phyloP scores from a whole-genome alignment of 2,329 filamentous ascomycete genomes.

The Cladosporium sp. region DNA sequence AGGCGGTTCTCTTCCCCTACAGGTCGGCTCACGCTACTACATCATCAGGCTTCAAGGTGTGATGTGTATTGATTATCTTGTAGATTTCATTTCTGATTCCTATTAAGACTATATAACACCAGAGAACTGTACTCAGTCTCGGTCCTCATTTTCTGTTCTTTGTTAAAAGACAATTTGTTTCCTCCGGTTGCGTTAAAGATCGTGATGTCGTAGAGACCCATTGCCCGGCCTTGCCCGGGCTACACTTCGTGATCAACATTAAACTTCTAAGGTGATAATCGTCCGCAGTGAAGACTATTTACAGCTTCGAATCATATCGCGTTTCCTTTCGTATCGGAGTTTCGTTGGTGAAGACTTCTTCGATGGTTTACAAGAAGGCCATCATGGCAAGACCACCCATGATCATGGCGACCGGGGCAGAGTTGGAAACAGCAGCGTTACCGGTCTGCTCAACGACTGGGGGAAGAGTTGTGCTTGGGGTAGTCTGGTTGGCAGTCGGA shows the following conservation, averaged over 20 bases:
- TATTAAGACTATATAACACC: slow-evolving; percentile 1
- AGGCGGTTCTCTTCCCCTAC: no score
- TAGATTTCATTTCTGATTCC: slow-evolving; percentile 6
- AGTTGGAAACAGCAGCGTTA: slow-evolving; percentile 12
- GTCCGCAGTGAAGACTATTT: background rate
- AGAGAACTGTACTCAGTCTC: background rate
- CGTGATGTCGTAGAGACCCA: slow-evolving; percentile 13
- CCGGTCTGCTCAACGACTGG: slow-evolving; percentile 10
- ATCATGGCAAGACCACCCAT: slow-evolving; percentile 12
- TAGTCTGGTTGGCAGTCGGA: slow-evolving; percentile 5
- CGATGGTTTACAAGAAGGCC: slow-evolving; percentile 16
- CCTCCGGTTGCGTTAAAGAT: background rate
- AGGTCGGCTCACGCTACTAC: no score
- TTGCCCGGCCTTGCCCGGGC: background rate
- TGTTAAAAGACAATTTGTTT: background rate
- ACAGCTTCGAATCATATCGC: background rate
- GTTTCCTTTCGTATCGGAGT: background rate
- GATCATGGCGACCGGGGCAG: slow-evolving; percentile 16
- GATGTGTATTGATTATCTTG: background rate
- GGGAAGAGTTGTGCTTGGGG: slow-evolving; percentile 1
- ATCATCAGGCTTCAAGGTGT: no score
- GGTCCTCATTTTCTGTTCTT: background rate
- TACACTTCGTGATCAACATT: background rate
- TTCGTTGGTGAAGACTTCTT: background rate
- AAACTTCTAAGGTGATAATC: background rate